These are phyloP conservation scores for Talaromyces trachyspermus DNA, from an alignment of 495 filamentous ascomycete genomes.

Conservation along the genomic window DNA sequence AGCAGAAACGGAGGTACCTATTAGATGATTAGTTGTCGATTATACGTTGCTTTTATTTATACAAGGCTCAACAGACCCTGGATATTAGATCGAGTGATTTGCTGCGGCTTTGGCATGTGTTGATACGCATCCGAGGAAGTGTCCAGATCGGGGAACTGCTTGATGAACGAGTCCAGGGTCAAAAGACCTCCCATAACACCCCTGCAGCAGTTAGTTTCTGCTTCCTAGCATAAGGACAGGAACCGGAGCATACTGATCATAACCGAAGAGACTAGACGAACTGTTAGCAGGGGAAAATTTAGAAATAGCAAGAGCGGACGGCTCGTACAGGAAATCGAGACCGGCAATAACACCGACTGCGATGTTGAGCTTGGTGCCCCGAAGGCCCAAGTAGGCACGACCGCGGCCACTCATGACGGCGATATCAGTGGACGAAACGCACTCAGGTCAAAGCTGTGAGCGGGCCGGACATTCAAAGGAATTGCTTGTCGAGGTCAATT, in stretches of 20 bases:
- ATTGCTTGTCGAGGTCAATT: not conserved
- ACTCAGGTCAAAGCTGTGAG: not conserved
- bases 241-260: conserved; percentile 22
- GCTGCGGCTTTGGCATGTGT: conserved; percentile 16
- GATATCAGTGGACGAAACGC: not conserved
- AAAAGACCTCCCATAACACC: conserved; percentile 56
- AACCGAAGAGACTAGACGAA: conserved; percentile 24
- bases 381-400: conserved; percentile 51
- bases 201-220: conserved; percentile 16
- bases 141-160: conserved; percentile 51
- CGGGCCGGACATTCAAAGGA: not conserved
- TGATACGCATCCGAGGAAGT: conserved; percentile 24
- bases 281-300: conserved; percentile 5
- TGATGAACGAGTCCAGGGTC: conserved; percentile 45
- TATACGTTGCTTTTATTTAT: not conserved
- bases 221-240: not conserved
- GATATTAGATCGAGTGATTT: conserved; percentile 42
- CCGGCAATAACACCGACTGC: conserved; percentile 61
- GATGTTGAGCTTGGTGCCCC: conserved; percentile 55
- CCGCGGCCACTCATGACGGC: conserved; percentile 3
- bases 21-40: not conserved
- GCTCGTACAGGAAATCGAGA: conserved; percentile 53
- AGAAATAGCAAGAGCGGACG: not conserved
- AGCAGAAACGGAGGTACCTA: conserved; percentile 50
- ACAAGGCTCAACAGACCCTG: conserved; percentile 35